These are phyloP conservation scores for Leucosporidium creatinivorum DNA, from an alignment of 768 basidiomycete species.

Conservation along the genomic window DNA sequence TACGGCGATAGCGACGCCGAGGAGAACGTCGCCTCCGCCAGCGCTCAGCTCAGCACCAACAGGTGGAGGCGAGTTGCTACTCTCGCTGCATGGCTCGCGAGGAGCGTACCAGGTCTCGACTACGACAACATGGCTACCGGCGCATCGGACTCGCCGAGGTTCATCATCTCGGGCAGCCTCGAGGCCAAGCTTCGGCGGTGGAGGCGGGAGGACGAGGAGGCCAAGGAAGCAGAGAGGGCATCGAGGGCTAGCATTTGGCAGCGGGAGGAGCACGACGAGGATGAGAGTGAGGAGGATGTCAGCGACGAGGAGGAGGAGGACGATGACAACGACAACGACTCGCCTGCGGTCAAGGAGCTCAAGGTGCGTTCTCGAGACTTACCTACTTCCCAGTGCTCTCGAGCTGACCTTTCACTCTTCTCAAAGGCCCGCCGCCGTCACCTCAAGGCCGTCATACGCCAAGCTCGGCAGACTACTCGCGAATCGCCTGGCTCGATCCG, in stretches of 20 bases:
- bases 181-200: constrained; percentile 62
- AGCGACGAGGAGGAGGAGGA: constrained; percentile 52
- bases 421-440: constrained; percentile 65
- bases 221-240: constrained; percentile 61
- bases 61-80: constrained; percentile 73
- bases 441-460: constrained; percentile 56
- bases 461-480: constrained; percentile 22
- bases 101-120: constrained; percentile 64
- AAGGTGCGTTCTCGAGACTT: constrained; percentile 51
- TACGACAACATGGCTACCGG: constrained; percentile 46
- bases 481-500: constrained; percentile 34
- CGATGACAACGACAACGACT: constrained; percentile 47
- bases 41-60: constrained; percentile 46
- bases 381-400: too few relatives aligned
- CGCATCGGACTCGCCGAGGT: constrained; percentile 52
- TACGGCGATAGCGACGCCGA: constrained; percentile 44
- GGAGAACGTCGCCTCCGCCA: constrained; percentile 38
- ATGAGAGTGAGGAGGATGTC: constrained; percentile 34
- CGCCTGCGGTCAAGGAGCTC: constrained; percentile 54
- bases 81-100: constrained; percentile 59
- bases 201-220: constrained; percentile 64
- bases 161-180: constrained; percentile 59
- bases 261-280: constrained; percentile 62
- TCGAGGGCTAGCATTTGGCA: constrained; percentile 53
- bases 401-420: neutral